Percentiles rank a stretch among this genome's conserved stretches.
phyloP scores from a whole-genome alignment of 2,329 filamentous ascomycete genomes.

The Pseudogymnoascus sp. region DNA sequence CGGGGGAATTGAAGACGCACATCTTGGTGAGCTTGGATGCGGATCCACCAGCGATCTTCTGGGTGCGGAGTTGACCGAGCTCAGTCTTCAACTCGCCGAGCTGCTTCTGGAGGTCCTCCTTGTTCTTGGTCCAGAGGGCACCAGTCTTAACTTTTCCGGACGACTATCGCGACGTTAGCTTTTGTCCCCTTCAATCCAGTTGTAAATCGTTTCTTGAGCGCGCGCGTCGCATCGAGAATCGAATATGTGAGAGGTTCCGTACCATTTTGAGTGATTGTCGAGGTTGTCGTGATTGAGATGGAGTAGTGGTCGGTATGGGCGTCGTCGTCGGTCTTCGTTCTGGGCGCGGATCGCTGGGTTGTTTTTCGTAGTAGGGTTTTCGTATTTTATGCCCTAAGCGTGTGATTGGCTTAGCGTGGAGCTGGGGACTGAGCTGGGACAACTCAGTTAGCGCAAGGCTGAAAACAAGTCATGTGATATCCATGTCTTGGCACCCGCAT shows the following conservation, averaged over 20 bases:
- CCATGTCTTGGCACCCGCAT: neutral
- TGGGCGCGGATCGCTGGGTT: conserved; percentile 9
- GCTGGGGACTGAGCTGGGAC: neutral
- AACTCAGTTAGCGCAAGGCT: conserved; percentile 4
- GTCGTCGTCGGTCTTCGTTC: conserved; percentile 16
- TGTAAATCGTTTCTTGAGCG: neutral
- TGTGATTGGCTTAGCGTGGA: neutral
- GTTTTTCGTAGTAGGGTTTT: conserved; percentile 10
- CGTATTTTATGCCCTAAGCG: conserved; percentile 8
- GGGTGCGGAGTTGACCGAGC: conserved; percentile 90
- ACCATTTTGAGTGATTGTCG: conserved; percentile 29
- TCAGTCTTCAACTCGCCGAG: conserved; percentile 92
- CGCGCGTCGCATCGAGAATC: neutral
- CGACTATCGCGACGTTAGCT: conserved; percentile 40
- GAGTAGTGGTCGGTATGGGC: conserved; percentile 21
- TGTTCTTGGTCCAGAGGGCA: conserved; percentile 98
- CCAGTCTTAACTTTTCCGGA: conserved; percentile 78
- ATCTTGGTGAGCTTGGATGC: conserved; percentile 96
- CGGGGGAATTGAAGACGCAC: conserved; percentile 47
- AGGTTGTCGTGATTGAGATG: conserved; percentile 18
- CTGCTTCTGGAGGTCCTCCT: conserved; percentile 95
- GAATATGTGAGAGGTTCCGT: conserved; percentile 14
- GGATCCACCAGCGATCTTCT: conserved; percentile 91
- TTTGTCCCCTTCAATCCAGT: conserved; percentile 8
- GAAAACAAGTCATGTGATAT: neutral